These are phyloP conservation scores for Candida andamanensis DNA, from an alignment of 805 yeast species.

Conservation along the genomic window DNA sequence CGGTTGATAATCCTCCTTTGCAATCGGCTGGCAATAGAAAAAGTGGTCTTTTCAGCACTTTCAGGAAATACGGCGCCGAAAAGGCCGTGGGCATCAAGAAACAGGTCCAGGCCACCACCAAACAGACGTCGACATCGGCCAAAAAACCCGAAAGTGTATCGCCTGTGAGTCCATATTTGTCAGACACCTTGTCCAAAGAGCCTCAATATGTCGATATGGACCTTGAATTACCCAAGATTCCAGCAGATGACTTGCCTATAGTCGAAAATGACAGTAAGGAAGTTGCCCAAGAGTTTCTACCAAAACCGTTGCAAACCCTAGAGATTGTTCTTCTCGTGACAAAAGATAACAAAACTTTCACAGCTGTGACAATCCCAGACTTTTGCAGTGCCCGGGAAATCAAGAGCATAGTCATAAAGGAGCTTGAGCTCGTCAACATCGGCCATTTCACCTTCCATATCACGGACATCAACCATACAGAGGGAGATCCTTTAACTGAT, in stretches of 20 bases:
- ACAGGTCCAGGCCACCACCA: conserved; percentile 18
- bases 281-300: conserved; percentile 23
- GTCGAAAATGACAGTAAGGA: conserved; percentile 5
- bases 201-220: conserved; percentile 11
- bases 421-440: conserved; percentile 30
- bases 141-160: conserved; percentile 8
- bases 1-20: conserved; percentile 8
- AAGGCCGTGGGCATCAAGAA: conserved; percentile 34
- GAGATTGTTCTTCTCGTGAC: conserved; percentile 48
- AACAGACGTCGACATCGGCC: conserved; percentile 5
- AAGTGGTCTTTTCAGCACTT: conserved; percentile 35
- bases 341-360: conserved; percentile 52
- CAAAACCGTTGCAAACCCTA: conserved; percentile 9
- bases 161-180: conserved; percentile 11
- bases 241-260: conserved; percentile 3
- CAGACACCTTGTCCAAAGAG: conserved; percentile 7
- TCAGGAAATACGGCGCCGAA: conserved; percentile 37
- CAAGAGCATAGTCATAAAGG: conserved; percentile 34
- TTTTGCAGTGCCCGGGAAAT: conserved; percentile 33
- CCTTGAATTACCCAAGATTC: conserved; percentile 3
- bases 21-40: conserved; percentile 13
- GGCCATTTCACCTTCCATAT: conserved; percentile 44
- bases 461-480: conserved; percentile 61
- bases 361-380: conserved; percentile 5
- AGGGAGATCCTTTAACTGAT: conserved; percentile 52